Base-by-base conservation (phyloP, 2,329 filamentous ascomycete species). In the Biscogniauxia marginata region DNA sequence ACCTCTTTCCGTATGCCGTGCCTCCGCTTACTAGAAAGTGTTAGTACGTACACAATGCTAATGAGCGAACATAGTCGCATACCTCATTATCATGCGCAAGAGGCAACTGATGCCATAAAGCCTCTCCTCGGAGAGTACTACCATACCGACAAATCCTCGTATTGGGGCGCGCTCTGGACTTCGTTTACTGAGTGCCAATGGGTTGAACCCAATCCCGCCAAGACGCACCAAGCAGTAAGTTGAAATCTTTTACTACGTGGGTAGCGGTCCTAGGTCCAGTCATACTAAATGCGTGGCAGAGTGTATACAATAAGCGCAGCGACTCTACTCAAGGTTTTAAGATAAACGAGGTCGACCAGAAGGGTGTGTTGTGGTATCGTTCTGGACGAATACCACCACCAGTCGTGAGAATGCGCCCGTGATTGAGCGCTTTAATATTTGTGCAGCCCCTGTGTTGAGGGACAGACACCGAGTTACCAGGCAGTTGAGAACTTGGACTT, bases 51-150 rank as follows among this genome's bases (percentile, higher is more conserved):
- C 25, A 3, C 21, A 57, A 51, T 55, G 63, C 53, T 44, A 22
- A 50, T 6, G n/a, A 5, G 3, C n/a, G n/a, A 16, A 7, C 13
- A 11, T 52, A 77, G 74, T 22, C 71, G 73, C 34, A 85, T 85
- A 47, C 83, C 83, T 13, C 84, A 84, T 70, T 86, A 86, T 74
- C 75, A 84, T 63, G 82, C 82, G 20, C 77, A 81, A 57, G 79
- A 83, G 66, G 83, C 83, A n/a, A 84, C 82, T 8, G 73, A 78
- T 55, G 79, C 82, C 39, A 82, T 86, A 67, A 76, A 75, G 65
- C 77, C 77, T 8, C 71, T 85, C n/a, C 76, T 86, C 18, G 83
- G 83, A 7, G 73, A 79, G 24, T 73, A 80, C 53, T 86, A 86
- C 71, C 75, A 75, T 65, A 67, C 71, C 7, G 79, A 81, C 49